A percentile compares a stretch with the other conserved stretches of the same genome.
Evolutionary conservation across 192 early-diverging fungal genomes (phyloP).

Genomic region (Physocladia obscura): DNA sequence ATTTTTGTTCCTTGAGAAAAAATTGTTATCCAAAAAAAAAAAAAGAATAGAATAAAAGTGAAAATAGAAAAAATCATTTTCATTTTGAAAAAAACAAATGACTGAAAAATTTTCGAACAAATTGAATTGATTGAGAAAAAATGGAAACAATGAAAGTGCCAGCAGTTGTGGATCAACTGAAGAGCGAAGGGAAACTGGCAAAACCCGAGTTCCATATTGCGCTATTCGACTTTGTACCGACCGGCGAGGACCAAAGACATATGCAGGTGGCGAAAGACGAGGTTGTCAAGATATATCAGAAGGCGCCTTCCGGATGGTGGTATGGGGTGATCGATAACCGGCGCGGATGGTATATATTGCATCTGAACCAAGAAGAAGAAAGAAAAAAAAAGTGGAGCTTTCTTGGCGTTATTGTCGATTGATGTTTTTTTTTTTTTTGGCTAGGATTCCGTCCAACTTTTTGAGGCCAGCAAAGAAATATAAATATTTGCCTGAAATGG

Average conservation of each 20-base stretch:
- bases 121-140: too few relatives aligned
- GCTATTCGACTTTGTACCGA: background rate
- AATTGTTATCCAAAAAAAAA: too few relatives aligned
- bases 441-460: slow-evolving; percentile 63
- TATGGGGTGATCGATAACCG: background rate
- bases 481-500: background rate
- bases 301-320: slow-evolving; percentile 6
- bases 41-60: too few relatives aligned
- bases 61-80: too few relatives aligned
- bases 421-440: slow-evolving; percentile 7
- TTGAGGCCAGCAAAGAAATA: slow-evolving; percentile 30
- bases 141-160: too few relatives aligned
- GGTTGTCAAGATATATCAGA: background rate
- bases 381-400: too few relatives aligned
- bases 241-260: background rate
- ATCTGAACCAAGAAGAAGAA: background rate
- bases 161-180: background rate
- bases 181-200: background rate
- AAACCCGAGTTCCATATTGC: background rate
- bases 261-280: background rate
- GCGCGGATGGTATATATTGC: background rate
- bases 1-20: too few relatives aligned
- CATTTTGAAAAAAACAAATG: background rate
- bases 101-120: background rate
- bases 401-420: background rate